These are phyloP conservation scores for Aspergillus diversus DNA, from an alignment of 495 filamentous ascomycete species.

Conservation along the genomic window DNA sequence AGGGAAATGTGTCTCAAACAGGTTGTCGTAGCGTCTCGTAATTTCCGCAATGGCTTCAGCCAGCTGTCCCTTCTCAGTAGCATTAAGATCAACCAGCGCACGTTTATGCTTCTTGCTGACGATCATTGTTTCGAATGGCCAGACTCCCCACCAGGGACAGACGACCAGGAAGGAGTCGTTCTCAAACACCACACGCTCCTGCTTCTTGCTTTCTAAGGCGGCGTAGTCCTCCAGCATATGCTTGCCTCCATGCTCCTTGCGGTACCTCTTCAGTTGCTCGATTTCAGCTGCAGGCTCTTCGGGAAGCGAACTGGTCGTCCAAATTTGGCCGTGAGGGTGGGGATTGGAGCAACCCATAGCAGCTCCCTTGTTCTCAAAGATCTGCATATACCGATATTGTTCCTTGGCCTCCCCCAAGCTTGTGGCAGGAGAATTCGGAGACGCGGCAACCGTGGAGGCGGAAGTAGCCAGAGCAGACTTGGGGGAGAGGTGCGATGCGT, in stretches of 20 bases:
- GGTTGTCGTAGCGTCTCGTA: conserved; percentile 89
- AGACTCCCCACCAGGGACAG: conserved; percentile 96
- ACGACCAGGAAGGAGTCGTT: conserved; percentile 82
- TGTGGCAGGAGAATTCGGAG: conserved; percentile 51
- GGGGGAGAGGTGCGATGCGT: conserved; percentile 76
- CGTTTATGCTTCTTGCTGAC: conserved; percentile 79
- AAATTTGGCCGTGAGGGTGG: conserved; percentile 95
- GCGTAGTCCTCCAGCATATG: conserved; percentile 88
- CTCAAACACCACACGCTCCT: conserved; percentile 84
- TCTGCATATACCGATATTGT: conserved; percentile 97
- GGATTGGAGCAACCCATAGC: conserved; percentile 99
- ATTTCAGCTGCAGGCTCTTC: conserved; percentile 86
- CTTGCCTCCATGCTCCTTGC: conserved; percentile 65
- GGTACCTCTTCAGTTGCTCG: conserved; percentile 75
- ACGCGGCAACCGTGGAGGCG: conserved; percentile 49
- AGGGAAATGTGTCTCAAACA: conserved; percentile 95
- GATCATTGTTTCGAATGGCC: conserved; percentile 97
- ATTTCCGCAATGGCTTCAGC: conserved; percentile 85
- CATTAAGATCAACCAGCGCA: conserved; percentile 76
- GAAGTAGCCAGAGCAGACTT: conserved; percentile 65
- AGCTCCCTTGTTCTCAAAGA: conserved; percentile 98
- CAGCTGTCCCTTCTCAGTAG: conserved; percentile 66
- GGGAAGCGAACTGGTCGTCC: conserved; percentile 87
- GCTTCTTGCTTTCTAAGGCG: conserved; percentile 75
- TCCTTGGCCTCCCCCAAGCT: conserved; percentile 59